phyloP scores from a whole-genome alignment of 495 filamentous ascomycete species.

The Aspergillus bridgeri region DNA sequence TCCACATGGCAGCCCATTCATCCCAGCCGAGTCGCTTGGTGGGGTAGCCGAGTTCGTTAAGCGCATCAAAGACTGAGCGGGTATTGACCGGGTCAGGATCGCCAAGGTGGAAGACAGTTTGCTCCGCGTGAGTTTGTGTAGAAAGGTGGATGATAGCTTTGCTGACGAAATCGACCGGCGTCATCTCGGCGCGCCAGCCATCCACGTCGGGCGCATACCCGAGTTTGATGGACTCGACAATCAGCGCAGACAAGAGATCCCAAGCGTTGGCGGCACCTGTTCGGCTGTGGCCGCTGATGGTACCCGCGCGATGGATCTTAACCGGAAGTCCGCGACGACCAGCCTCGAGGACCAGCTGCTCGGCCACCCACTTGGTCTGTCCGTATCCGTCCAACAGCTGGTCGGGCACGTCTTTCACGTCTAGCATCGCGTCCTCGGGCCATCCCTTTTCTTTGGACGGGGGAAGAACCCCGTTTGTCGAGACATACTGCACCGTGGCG shows the following conservation, averaged over 20 bases:
- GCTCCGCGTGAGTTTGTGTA: conserved; percentile 48
- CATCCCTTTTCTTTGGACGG: conserved; percentile 53
- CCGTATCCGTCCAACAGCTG: conserved; percentile 61
- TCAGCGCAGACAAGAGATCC: conserved; percentile 62
- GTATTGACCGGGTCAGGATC: conserved; percentile 60
- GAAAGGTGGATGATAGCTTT: conserved; percentile 59
- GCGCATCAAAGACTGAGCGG: conserved; percentile 51
- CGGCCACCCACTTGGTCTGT: conserved; percentile 67
- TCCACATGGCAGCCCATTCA: conserved; percentile 62
- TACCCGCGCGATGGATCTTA: conserved; percentile 59
- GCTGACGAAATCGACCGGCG: conserved; percentile 67
- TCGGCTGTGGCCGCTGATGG: conserved; percentile 61
- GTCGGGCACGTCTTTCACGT: conserved; percentile 55
- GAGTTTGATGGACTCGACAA: conserved; percentile 63
- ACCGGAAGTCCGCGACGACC: conserved; percentile 56
- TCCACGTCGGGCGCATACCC: conserved; percentile 60
- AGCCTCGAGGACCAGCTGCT: conserved; percentile 62
- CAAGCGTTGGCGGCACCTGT: conserved; percentile 64
- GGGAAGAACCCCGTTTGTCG: conserved; percentile 65
- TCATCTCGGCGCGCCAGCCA: conserved; percentile 70
- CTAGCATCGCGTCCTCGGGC: conserved; percentile 55
- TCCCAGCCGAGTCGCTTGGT: conserved; percentile 57
- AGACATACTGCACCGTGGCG: conserved; percentile 66
- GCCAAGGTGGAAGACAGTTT: conserved; percentile 61
- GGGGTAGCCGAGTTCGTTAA: conserved; percentile 59